Evolutionary conservation across 2,329 filamentous ascomycete genomes (phyloP), one percentile per base, ranked within the genome.

Genomic region (Alternaria dauci): DNA sequence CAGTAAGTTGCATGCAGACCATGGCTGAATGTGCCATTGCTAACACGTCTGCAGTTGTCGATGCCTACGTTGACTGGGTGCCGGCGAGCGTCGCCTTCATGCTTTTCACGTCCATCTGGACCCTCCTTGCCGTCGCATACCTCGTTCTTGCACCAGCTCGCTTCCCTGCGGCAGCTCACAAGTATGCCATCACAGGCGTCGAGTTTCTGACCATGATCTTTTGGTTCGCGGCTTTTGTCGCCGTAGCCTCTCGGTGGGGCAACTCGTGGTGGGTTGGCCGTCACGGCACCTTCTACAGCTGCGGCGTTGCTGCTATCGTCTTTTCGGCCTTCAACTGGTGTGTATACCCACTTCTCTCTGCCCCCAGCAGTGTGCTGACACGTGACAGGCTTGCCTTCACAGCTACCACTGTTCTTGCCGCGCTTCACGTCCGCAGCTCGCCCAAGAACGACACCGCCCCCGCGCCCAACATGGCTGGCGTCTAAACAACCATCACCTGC

Each of bases 191-290:
- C 23, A 81, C 91, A n/a, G 89, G 73, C 1, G 84, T 92, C 30
- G 91, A 96, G 73, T 83, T 83, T 58, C 66, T 94, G 23, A 95
- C 93, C 39, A 89, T 90, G 81, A 84, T 96, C 61, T 96, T 97
- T 83, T 97, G 93, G 93, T 96, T 97, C 75, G 90, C 91, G 0
- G 92, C 92, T 9, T 91, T 92, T 71, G 89, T 96, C 67, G 92
- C 92, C 1, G 80, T 94, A 5, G 93, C 91, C 1, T 88, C 87
- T 25, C 81, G 82, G 43, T 81, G 92, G 65, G 86, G 86, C 46
- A 82, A 85, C n/a, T 79, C 85, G 0, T 76, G 83, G 59, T 88
- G 66, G 66, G 62, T 86, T 67, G 80, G 78, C 23, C 79, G 81
- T 52, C 79, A 76, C 12, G 81, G 70, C 25, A 72, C 70, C 3